A percentile compares a stretch with the other conserved stretches of the same genome.
Conservation (phyloP, 768 basidiomycete species). For the Lentinus brumalis region DNA sequence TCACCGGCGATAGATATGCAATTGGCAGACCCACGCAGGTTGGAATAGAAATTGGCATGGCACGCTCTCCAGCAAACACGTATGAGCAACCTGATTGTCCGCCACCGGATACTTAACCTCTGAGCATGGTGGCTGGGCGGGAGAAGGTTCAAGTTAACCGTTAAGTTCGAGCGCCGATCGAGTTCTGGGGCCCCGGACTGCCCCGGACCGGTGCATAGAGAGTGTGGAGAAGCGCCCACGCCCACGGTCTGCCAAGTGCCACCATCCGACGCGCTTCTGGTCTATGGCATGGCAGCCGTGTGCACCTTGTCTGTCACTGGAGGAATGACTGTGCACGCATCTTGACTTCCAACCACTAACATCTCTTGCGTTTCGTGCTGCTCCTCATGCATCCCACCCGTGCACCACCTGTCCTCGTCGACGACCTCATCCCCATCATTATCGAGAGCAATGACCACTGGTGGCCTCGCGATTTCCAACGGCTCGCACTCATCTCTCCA, state of each 20-base stretch:
- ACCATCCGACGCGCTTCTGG: slow-evolving; percentile 4
- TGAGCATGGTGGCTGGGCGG: no score
- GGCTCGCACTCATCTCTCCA: slow-evolving; percentile 52
- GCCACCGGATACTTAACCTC: no score
- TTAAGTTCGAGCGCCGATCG: background rate
- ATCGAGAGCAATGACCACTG: slow-evolving; percentile 50
- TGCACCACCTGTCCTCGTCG: slow-evolving; percentile 37
- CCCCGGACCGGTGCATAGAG: background rate
- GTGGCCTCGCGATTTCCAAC: slow-evolving; percentile 54
- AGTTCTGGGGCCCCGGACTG: no score
- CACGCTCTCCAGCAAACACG: no score
- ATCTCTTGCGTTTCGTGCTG: slow-evolving; percentile 12
- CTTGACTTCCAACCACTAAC: slow-evolving; percentile 11
- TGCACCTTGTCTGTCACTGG: background rate
- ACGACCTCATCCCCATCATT: slow-evolving; percentile 56
- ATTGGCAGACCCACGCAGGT: no score
- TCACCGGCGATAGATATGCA: no score
- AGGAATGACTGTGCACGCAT: background rate
- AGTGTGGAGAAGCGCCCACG: slow-evolving; percentile 1
- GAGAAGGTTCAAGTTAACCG: no score
- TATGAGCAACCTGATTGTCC: no score
- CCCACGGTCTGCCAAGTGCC: slow-evolving; percentile 2
- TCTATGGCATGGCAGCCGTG: slow-evolving; percentile 15
- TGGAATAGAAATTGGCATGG: no score
- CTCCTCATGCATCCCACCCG: slow-evolving; percentile 8